Base-by-base conservation (phyloP, 805 yeast genomes). In the Torulaspora microellipsoides region DNA sequence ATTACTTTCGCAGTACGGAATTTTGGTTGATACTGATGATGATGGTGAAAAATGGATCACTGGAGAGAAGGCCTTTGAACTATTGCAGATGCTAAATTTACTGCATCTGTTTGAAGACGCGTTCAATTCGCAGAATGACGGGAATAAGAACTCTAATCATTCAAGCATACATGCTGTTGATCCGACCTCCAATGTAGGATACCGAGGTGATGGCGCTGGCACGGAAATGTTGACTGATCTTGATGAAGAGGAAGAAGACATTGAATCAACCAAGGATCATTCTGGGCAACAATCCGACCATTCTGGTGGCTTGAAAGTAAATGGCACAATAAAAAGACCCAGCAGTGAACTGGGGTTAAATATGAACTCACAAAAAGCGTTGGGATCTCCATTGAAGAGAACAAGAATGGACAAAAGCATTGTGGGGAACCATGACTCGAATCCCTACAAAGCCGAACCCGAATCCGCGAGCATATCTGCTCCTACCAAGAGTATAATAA, bases 21-120 rank as follows among this genome's bases (percentile, higher is more conserved):
- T 61, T 12, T 41, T 53, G 15, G 59, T 59, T 11, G 62, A 58
- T 15, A 58, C 60, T 8, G 58, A 58, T 40, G 46, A 45, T 8
- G 51, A 46, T 14, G 63, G 60, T 10, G 49, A 52, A 12, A 54
- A 55, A 48, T 60, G 65, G 67, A 60, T 61, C 27, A 55, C 61
- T 8, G 42, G 50, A 4, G 60, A 53, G 6, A 60, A 61, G 41
- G 58, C 62, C 3, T 38, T 38, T 15, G 51, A 57, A 27, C 27
- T 59, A 20, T 34, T 59, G 34, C 46, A 50, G n/a, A 32, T 48
- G 38, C 40, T 58, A 14, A 42, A 50, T n/a, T 8, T 60, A 9
- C 45, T 40, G 9, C 48, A 50, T 15, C 23, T 49, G 30, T 59
- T 56, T 27, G 43, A 48, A 25, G 52, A 46, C 8, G 47, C 42